Evolutionary conservation across 345 rosid species (phyloP).

Genomic region (Brassica nigra): DNA sequence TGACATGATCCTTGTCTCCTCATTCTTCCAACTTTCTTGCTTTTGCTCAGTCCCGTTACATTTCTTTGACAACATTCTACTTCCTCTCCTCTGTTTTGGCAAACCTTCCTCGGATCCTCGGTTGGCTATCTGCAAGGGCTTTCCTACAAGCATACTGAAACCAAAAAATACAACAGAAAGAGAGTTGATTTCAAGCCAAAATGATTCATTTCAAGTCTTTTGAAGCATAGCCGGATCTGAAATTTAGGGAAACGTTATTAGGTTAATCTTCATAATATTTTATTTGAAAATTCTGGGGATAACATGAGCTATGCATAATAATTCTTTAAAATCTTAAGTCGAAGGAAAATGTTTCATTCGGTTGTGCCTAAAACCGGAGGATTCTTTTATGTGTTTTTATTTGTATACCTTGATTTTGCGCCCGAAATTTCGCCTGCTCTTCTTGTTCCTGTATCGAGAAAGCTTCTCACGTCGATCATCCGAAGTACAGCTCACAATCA

Average conservation of each 20-base stretch:
- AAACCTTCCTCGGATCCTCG: slow-evolving; percentile 96
- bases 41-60: slow-evolving; percentile 3
- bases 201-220: too few species aligned
- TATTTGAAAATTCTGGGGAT: too few species aligned
- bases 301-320: too few species aligned
- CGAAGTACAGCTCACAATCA: slow-evolving; percentile 52
- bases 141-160: slow-evolving; percentile 99
- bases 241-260: too few species aligned
- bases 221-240: too few species aligned
- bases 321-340: too few species aligned
- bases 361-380: too few species aligned
- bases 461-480: slow-evolving; percentile 94
- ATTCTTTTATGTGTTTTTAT: background rate
- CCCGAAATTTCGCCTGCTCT: slow-evolving; percentile 89
- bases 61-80: slow-evolving; percentile 34
- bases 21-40: slow-evolving; percentile 30
- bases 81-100: slow-evolving; percentile 84
- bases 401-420: slow-evolving; percentile 85
- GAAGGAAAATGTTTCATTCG: too few species aligned
- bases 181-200: too few species aligned
- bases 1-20: slow-evolving; percentile 24
- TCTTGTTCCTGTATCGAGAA: slow-evolving; percentile 90
- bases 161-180: background rate
- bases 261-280: too few species aligned
- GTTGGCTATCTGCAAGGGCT: slow-evolving; percentile 98